Evolutionary conservation across 1,284 basidiomycete species (phyloP), one percentile per base, ranked within the genome.

Genomic region (Bjerkandera adusta): DNA sequence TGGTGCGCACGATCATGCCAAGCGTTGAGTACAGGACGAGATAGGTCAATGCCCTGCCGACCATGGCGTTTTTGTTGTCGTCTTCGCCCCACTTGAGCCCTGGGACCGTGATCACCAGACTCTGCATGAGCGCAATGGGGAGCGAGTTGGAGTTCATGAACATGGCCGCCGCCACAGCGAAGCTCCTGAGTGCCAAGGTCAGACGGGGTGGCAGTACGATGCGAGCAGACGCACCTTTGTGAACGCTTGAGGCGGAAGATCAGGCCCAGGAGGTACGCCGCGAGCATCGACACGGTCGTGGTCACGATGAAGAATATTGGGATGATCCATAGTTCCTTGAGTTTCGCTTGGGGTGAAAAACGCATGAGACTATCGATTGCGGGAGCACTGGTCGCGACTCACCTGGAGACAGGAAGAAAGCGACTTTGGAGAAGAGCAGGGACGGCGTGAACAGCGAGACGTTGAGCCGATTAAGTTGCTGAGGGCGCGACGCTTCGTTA

Each of bases 91-190:
- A 95, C 60, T 88, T 84, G 26, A 97, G 74, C 10, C 83, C 83
- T 0, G 88, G 87, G 0, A 97, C 92, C 7, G 89, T 88, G 44
- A 87, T 70, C 5, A 92, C 92, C 18, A 97, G 81, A 52, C 84
- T 89, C 68, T 96, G 90, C 82, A 92, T 87, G 27, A 97, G 74
- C 0, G 94, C 94, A 35, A 97, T 92, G 0, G 94, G 94, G 1
- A 97, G 76, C 4, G 92, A 94, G 63, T 97, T 97, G 4, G 90
- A 92, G 65, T 94, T 94, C 81, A 89, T 89, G 70, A 91, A 91
- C 82, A 88, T 89, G 16, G 86, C 75, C 0, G 90, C 87, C 0
- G 90, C 91, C 62, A 90, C 86, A 0, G 88, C 89, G 53, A 93
- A 94, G 38, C 80, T 83, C 57, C 91, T 92, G 57, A 43, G 34